These are phyloP conservation scores for Capsella rubella DNA, from an alignment of 441 rosid genomes.

Conservation along the genomic window DNA sequence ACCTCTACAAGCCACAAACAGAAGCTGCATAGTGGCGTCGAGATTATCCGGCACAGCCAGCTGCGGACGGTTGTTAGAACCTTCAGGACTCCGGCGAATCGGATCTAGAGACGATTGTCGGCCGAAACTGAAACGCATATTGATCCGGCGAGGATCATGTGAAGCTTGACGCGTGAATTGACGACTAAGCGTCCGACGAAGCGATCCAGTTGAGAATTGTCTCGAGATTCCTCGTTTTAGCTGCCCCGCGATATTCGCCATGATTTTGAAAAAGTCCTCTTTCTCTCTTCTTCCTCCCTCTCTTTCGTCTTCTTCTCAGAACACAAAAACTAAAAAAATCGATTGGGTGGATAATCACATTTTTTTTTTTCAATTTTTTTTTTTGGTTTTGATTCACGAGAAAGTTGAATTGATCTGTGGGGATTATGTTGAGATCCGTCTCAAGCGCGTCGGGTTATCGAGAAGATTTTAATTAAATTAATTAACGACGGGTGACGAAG, in stretches of 20 bases:
- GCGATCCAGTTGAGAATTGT: conserved; percentile 80
- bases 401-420: background rate
- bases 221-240: conserved; percentile 82
- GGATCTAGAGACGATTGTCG: conserved; percentile 90
- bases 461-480: background rate
- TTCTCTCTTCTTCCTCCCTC: background rate
- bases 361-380: conserved; percentile 17
- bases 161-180: conserved; percentile 72
- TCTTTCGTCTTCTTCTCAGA: conserved; percentile 23
- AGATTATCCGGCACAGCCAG: conserved; percentile 88
- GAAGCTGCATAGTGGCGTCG: conserved; percentile 89
- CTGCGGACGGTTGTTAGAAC: conserved; percentile 43
- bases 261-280: conserved; percentile 27
- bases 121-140: conserved; percentile 81
- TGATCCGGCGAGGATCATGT: conserved; percentile 76
- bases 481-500: background rate
- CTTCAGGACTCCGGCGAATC: conserved; percentile 64
- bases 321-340: background rate
- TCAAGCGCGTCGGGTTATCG: conserved; percentile 24
- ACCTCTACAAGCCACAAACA: conserved; percentile 84
- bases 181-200: conserved; percentile 61
- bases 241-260: conserved; percentile 64
- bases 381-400: background rate
- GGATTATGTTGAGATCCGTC: conserved; percentile 39
- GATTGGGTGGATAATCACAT: conserved; percentile 36